Evolutionary conservation across 2,329 filamentous ascomycete species (phyloP), one percentile per base, ranked within the genome.

Genomic region (Colletotrichum higginsianum): DNA sequence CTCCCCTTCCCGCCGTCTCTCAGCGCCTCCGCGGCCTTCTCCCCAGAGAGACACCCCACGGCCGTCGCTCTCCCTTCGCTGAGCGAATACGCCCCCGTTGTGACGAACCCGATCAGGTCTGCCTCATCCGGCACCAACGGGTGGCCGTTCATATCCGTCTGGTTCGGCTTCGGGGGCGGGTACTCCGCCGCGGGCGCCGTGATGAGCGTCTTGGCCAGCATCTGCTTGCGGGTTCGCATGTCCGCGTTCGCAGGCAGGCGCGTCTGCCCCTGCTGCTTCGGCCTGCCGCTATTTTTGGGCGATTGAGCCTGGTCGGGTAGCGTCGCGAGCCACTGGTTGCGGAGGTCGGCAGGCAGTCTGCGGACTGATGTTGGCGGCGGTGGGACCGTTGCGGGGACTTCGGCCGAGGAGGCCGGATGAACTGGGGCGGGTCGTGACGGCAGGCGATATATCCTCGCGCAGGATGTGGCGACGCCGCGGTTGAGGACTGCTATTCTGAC

Each of bases 101-200:
- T 98, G 30, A 98, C 91, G 79, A 97, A 99, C 0, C 96, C 96
- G 61, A 98, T 89, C 15, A 98, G 85, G 79, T 98, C 93, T 26
- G 88, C 86, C 73, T 91, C 90, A 12, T 86, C 86, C 0, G 96
- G 96, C n/a, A 95, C 90, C 0, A 90, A 78, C 0, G 92, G 92
- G 75, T 94, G 90, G 0, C 85, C 84, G 30, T 81, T 78, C 82
- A 87, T 79, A 73, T 82, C 80, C 61, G 75, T 78, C 66, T 79
- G 79, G 72, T 81, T 84, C 15, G 78, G 76, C 4, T 78, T 75
- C 46, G 78, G 77, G 30, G 82, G 82, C 18, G 83, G 83, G 21
- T 81, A 81, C 3, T 80, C 78, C 23, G 79, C 77, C 6, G 52
- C 72, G 23, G 75, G 81, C 9, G 76, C 81, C 42, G 82, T 81